phyloP scores from a whole-genome alignment of 2,329 filamentous ascomycete species.

The Talaromyces sp. region DNA sequence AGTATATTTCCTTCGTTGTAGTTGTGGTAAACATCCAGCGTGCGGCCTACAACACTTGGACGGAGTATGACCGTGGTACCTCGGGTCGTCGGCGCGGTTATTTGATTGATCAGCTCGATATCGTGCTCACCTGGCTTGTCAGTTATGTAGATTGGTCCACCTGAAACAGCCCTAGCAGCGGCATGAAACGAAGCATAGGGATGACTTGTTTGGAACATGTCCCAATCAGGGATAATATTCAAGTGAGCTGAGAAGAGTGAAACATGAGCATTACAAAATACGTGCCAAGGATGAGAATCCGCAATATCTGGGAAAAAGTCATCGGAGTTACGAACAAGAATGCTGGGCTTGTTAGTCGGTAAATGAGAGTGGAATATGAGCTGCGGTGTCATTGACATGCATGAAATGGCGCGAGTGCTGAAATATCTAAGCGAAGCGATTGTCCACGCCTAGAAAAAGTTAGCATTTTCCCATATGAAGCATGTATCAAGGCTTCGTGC shows the following conservation, averaged over 20 bases:
- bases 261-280: slow-evolving; percentile 93
- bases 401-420: slow-evolving; percentile 73
- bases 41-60: slow-evolving; percentile 70
- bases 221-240: slow-evolving; percentile 82
- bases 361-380: slow-evolving; percentile 82
- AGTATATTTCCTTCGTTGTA: slow-evolving; percentile 72
- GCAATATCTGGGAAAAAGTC: slow-evolving; percentile 84
- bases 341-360: slow-evolving; percentile 67
- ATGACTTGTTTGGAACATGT: slow-evolving; percentile 69
- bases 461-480: not conserved
- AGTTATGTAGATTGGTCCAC: slow-evolving; percentile 92
- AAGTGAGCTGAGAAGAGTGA: slow-evolving; percentile 76
- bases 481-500: not conserved
- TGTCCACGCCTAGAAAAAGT: slow-evolving; percentile 58
- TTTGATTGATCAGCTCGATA: slow-evolving; percentile 69
- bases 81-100: slow-evolving; percentile 70
- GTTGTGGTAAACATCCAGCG: slow-evolving; percentile 68
- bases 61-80: slow-evolving; percentile 78
- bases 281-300: slow-evolving; percentile 85
- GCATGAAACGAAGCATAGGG: slow-evolving; percentile 80
- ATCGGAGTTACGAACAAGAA: slow-evolving; percentile 80
- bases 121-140: slow-evolving; percentile 83
- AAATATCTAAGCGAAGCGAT: slow-evolving; percentile 76
- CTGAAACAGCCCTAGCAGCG: slow-evolving; percentile 82
- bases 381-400: slow-evolving; percentile 89